Evolutionary conservation across 176 grass and related monocot genomes (phyloP), one percentile per base, ranked within the genome.

Genomic region (Dendrocalamus sinicus): DNA sequence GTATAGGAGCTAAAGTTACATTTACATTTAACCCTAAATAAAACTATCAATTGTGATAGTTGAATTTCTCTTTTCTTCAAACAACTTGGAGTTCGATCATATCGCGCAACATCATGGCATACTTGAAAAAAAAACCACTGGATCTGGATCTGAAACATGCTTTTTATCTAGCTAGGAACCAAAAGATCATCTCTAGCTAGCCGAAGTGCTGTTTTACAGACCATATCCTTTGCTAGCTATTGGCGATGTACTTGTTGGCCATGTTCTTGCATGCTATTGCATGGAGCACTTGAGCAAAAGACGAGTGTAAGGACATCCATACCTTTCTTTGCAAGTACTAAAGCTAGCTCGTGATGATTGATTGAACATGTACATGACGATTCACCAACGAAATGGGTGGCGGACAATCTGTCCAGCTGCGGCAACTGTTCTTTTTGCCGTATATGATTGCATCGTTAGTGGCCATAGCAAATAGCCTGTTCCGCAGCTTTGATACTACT

Each of bases 211-310:
- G 20, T 84, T 28, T 6, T 24, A 22, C 72, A 30, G 1, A 53
- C 69, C 67, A 23, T 76, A 67, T 76, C 30, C 46, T 44, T 51
- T 43, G 52, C 32, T 52, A 58, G 48, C 1, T 84, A 67, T 76
- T 85, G 83, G 47, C 19, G 47, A 57, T 76, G 72, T 67, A 76
- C 61, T 30, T 85, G 83, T 64, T 67, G 35, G 22, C 15, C 83
- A 85, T 75, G 30, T 75, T 76, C 58, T 43, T 84, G 5, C 72
- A 66, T 11, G 8, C 0, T 69, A n/a, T 69, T 85, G 83, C 62
- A 45, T 19, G 73, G 35, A 32, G 73, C 83, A 77, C 73, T 77
- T 69, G 83, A 28, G 59, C 60, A 54, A 41, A 28, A 67, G 22
- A 32, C 46, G 30, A 74, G 14, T 74, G 72, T 60, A 47, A 45